Evolutionary conservation across 2,329 filamentous ascomycete species (phyloP).

Genomic region (Apiospora sp.): DNA sequence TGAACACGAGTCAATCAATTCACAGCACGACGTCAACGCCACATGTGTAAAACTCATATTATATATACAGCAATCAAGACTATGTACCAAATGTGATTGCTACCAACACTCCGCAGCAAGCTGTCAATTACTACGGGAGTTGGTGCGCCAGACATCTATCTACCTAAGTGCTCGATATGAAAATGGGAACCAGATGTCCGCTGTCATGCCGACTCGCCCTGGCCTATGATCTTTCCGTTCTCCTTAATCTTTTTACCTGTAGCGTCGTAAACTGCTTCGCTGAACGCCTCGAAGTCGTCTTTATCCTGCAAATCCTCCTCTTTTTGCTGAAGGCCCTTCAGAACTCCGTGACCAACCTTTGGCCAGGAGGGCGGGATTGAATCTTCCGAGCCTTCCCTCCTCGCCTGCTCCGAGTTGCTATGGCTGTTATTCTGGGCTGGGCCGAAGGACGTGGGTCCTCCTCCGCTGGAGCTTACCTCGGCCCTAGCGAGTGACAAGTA

Average conservation of each 20-base stretch:
- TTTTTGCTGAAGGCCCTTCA: constrained; percentile 39
- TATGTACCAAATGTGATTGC: neutral
- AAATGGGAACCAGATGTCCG: no score
- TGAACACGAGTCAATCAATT: neutral
- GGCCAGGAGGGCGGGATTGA: constrained; percentile 43
- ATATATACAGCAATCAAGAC: neutral
- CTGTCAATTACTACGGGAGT: no score
- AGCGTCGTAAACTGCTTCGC: constrained; percentile 43
- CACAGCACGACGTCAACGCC: no score
- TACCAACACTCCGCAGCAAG: neutral
- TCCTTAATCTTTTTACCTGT: constrained; percentile 42
- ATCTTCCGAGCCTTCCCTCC: constrained; percentile 39
- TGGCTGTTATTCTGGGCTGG: constrained; percentile 24
- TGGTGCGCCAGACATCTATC: neutral
- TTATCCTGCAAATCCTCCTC: constrained; percentile 41
- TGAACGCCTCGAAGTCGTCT: constrained; percentile 46
- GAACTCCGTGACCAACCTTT: constrained; percentile 40
- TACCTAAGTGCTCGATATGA: neutral
- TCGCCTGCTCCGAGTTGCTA: constrained; percentile 27
- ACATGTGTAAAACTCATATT: neutral
- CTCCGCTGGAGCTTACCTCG: constrained; percentile 33
- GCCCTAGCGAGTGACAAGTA: neutral
- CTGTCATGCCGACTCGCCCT: neutral
- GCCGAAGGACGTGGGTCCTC: constrained; percentile 47
- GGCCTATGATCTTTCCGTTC: constrained; percentile 40